Evolutionary conservation across 2,329 filamentous ascomycete genomes (phyloP).

Genomic region (Macrophomina tecta): DNA sequence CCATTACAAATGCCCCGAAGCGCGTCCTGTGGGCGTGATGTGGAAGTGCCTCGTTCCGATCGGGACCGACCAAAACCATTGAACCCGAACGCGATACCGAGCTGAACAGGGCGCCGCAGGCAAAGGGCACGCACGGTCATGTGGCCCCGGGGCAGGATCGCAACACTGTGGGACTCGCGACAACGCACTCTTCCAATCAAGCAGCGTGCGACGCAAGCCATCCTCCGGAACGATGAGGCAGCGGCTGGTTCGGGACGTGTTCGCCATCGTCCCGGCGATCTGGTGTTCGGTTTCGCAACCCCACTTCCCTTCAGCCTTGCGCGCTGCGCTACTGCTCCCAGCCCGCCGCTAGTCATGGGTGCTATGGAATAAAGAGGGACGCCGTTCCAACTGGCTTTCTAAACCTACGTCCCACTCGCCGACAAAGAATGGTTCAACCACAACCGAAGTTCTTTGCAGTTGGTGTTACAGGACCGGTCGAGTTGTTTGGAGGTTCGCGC

Average conservation of each 20-base stretch:
- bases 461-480: too few relatives aligned
- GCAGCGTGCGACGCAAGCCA: neutral
- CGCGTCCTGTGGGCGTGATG: neutral
- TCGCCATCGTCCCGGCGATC: neutral
- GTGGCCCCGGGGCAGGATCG: slow-evolving; percentile 7
- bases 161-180: slow-evolving; percentile 7
- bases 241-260: neutral
- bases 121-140: slow-evolving; percentile 4
- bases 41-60: slow-evolving; percentile 1
- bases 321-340: too few relatives aligned
- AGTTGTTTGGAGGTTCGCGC: too few relatives aligned
- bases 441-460: too few relatives aligned
- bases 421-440: too few relatives aligned
- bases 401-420: too few relatives aligned
- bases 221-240: neutral
- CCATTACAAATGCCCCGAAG: neutral
- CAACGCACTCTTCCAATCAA: neutral
- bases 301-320: slow-evolving; percentile 6
- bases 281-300: slow-evolving; percentile 15
- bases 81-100: slow-evolving; percentile 22
- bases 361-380: too few relatives aligned
- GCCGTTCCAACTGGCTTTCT: too few relatives aligned
- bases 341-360: neutral
- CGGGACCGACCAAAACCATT: neutral
- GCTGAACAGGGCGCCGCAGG: neutral